These are phyloP conservation scores for Fraxinus velutina DNA, from an alignment of 305 asterid genomes.

Conservation along the genomic window DNA sequence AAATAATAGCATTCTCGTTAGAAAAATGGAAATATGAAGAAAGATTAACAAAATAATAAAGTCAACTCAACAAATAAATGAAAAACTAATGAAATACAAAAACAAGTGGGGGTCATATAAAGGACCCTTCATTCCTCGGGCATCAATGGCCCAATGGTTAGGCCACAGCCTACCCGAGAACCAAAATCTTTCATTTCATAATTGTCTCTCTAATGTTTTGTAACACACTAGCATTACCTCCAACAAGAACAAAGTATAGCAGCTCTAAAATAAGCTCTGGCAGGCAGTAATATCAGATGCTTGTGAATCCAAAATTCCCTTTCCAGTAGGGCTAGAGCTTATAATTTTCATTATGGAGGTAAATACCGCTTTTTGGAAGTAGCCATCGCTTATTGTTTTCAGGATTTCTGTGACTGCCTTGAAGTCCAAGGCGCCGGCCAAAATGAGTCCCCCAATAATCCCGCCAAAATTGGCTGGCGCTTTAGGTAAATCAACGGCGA, in stretches of 20 bases:
- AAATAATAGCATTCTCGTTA: conserved; percentile 30
- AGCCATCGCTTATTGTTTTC: conserved; percentile 47
- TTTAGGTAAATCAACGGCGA: conserved; percentile 79
- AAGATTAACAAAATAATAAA: conserved; percentile 36
- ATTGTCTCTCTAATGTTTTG: conserved; percentile 28
- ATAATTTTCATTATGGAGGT: conserved; percentile 34
- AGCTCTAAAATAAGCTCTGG: conserved; percentile 44
- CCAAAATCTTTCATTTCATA: conserved; percentile 38
- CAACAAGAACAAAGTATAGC: conserved; percentile 44
- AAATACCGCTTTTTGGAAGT: conserved; percentile 54
- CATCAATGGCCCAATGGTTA: conserved; percentile 31
- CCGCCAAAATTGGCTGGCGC: conserved; percentile 84
- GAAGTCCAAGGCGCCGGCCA: conserved; percentile 58
- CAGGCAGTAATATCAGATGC: conserved; percentile 59
- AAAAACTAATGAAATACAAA: conserved; percentile 61
- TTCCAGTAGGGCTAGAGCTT: conserved; percentile 43
- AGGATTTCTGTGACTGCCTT: conserved; percentile 55
- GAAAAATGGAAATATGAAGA: conserved; percentile 43
- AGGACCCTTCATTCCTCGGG: conserved; percentile 31
- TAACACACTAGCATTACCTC: conserved; percentile 42
- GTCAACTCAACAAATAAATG: conserved; percentile 33
- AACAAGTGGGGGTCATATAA: conserved; percentile 38
- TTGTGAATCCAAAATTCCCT: conserved; percentile 56
- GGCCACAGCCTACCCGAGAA: conserved; percentile 34
- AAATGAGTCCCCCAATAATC: conserved; percentile 54